phyloP scores from a whole-genome alignment of 2,329 filamentous ascomycete species.

The Arthrobotrys sinensis region DNA sequence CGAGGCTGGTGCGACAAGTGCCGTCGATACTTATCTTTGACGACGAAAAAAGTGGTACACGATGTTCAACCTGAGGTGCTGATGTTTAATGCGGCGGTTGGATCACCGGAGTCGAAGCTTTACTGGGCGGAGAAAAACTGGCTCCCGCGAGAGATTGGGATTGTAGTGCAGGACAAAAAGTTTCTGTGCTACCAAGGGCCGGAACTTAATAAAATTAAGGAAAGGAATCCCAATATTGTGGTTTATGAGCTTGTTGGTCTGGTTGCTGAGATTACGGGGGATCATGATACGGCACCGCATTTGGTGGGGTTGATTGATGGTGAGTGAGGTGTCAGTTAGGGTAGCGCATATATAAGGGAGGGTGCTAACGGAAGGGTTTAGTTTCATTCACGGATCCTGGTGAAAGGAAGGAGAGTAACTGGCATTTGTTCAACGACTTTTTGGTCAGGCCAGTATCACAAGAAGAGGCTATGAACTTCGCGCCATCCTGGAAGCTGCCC shows the following conservation, averaged over 20 bases:
- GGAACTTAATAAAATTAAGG: slow-evolving; percentile 84
- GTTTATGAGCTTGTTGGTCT: slow-evolving; percentile 94
- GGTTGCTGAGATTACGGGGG: slow-evolving; percentile 89
- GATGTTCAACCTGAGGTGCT: slow-evolving; percentile 83
- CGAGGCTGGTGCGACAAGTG: slow-evolving; percentile 95
- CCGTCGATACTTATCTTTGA: slow-evolving; percentile 88
- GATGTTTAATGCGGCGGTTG: slow-evolving; percentile 85
- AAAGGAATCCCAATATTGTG: slow-evolving; percentile 80
- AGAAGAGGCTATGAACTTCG: slow-evolving; percentile 90
- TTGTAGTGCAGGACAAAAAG: slow-evolving; percentile 90
- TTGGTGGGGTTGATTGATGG: slow-evolving; percentile 92
- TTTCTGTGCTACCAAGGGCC: slow-evolving; percentile 96
- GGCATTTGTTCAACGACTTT: slow-evolving; percentile 99
- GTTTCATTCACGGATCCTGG: slow-evolving; percentile 78
- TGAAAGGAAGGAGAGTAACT: slow-evolving; percentile 77
- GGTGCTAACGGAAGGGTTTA: slow-evolving; percentile 64
- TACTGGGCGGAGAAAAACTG: slow-evolving; percentile 92
- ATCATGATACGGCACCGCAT: slow-evolving; percentile 87
- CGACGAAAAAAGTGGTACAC: slow-evolving; percentile 86
- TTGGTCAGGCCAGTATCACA: slow-evolving; percentile 83
- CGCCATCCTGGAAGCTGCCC: slow-evolving; percentile 91
- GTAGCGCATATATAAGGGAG: neutral
- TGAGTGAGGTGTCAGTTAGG: slow-evolving; percentile 65
- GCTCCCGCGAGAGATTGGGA: slow-evolving; percentile 92
- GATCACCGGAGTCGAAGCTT: slow-evolving; percentile 79